Evolutionary conservation across 2,329 filamentous ascomycete genomes (phyloP), one percentile per base, ranked within the genome.

Genomic region (Colletotrichum tamarilloi): DNA sequence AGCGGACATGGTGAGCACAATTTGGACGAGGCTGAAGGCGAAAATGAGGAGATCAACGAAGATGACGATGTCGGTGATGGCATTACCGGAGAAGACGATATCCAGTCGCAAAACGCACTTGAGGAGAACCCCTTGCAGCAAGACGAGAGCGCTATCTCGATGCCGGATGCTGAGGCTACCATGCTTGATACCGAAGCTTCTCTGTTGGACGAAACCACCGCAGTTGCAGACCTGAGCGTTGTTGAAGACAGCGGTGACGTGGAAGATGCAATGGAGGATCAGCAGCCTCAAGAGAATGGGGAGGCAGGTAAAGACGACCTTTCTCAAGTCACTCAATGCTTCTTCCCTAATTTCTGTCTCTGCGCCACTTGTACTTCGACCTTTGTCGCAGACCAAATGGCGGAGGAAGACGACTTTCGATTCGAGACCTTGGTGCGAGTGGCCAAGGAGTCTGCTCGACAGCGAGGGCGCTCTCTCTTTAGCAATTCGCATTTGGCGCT

Each of bases 241-340:
- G 19, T 52, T 22, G 63, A 49, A 56, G 70, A 30, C 63, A 30
- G 24, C 55, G 19, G 32, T 4, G 11, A 19, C 26, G 56, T 67
- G 64, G 67, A 35, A 32, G 59, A 49, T n/a, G 28, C 26, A 14
- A 24, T n/a, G n/a, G 59, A 46, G 26, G 67, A 32, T 30, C 60
- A 64, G 60, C 52, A 35, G 38, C 35, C 59, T 24, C 53, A 62
- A 57, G 22, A 58, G 14, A 19, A 59, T 46, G 63, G 26, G 30
- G 60, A 62, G 32, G 63, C 74, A 64, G 74, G 74, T 75, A 75
- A 75, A 63, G 57, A 24, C 62, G 46, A 35, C 53, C 28, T 24
- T 67, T 73, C 53, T 32, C 35, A 69, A 38, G 30, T 35, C 32
- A 16, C 42, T 46, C 59, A 53, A 16, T 75, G 74, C 49, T 75